Evolutionary conservation across 768 basidiomycete species (phyloP).

Genomic region (Hebeloma cylindrosporum): DNA sequence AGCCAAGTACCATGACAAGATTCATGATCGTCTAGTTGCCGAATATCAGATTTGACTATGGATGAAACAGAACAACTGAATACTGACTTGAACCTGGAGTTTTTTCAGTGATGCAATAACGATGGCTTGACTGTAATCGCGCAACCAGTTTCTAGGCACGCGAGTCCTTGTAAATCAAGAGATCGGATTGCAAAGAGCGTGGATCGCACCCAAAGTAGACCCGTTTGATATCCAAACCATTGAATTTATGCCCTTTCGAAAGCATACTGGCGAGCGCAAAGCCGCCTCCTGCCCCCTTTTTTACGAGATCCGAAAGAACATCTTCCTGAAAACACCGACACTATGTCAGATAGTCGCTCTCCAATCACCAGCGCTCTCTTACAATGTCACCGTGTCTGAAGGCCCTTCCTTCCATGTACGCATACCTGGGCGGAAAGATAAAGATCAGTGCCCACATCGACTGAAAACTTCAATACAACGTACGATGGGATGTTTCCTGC

Average conservation of each 20-base stretch:
- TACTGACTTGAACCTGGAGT: slow-evolving; percentile 61
- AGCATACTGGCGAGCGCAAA: slow-evolving; percentile 61
- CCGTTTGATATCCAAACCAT: slow-evolving; percentile 77
- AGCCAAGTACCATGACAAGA: slow-evolving; percentile 87
- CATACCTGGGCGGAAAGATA: slow-evolving; percentile 47
- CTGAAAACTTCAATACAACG: slow-evolving; percentile 21
- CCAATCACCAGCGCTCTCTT: slow-evolving; percentile 25
- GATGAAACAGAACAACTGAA: neutral
- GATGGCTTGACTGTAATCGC: slow-evolving; percentile 88
- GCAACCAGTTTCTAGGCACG: slow-evolving; percentile 70
- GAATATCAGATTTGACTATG: slow-evolving; percentile 2
- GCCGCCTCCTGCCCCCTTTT: slow-evolving; percentile 51
- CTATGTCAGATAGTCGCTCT: slow-evolving; percentile 8
- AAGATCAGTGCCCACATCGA: slow-evolving; percentile 17
- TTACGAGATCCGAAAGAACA: slow-evolving; percentile 57
- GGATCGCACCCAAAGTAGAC: slow-evolving; percentile 72
- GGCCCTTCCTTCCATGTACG: slow-evolving; percentile 83
- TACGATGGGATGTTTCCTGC: slow-evolving; percentile 85
- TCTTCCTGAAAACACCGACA: slow-evolving; percentile 54
- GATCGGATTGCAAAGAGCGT: neutral
- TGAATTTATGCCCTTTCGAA: slow-evolving; percentile 68
- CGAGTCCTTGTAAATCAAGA: neutral
- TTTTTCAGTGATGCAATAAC: slow-evolving; percentile 82
- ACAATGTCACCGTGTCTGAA: slow-evolving; percentile 91
- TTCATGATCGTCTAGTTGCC: slow-evolving; percentile 75